Base-by-base conservation (phyloP, 2,329 filamentous ascomycete genomes). In the Fusarium fujikuroi region DNA sequence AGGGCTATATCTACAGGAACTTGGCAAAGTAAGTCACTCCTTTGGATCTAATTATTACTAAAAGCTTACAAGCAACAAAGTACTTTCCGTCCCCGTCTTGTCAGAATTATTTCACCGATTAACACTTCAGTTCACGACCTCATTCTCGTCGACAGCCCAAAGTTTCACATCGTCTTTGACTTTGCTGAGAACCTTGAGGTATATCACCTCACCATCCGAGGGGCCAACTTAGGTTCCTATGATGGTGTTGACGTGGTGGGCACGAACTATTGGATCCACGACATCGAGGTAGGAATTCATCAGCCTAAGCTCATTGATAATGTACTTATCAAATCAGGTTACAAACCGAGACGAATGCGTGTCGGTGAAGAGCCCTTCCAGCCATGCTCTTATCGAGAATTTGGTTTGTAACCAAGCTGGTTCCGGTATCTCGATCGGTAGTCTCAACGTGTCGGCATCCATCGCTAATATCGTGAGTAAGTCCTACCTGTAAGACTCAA, bases 271-370 rank as follows among this genome's bases (percentile, higher is more conserved):
- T 46, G 54, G 54, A 25, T 58, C 8, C 54, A 58, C 9, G 54
- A 58, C 21, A 58, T 58, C 18, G 54, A 58, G 54, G 54, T 58
- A 25, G 6, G 40, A 32, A 5, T 1, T 7, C 4, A 3, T 34
- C 12, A 0, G 1, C 9, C 2, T 0, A 49, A 36, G 2, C 2
- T 9, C 5, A 14, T 25, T 5, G 18, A 9, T 15, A 1, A 15
- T 28, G 10, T 18, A 12, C 54, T 58, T 28, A 58, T 21, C 2
- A 16, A 9, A 5, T 19, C 10, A 58, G 54, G 54, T 58, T 3
- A 58, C 54, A 11, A 58, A 58, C 18, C 54, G 54, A 28, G 54
- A 58, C 2, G 54, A 58, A 58, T 46, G 54, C 1, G 54, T 58
- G 3, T 58, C 54, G 12, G 54, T 58, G 1, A 58, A 58, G 7